Conservation (phyloP, 352 stramenopile species). For the Phytophthora podocarpi region DNA sequence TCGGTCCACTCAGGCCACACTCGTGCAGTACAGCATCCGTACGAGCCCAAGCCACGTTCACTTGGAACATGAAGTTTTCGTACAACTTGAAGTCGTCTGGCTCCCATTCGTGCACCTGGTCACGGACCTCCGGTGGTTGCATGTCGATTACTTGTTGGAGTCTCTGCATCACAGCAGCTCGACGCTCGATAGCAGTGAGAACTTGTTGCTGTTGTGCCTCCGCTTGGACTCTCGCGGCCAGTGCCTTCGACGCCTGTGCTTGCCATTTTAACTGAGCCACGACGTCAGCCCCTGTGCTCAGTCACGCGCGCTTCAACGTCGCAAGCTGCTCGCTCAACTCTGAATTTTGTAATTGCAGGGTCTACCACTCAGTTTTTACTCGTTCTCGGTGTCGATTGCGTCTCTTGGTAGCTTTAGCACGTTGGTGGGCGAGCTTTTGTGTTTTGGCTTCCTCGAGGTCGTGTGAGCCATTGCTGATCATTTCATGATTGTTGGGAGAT, state of each 20-base stretch:
- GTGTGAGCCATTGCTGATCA: too few species aligned
- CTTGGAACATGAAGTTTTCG: conserved; percentile 4
- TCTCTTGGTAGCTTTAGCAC: conserved; percentile 6
- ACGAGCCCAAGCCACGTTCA: not conserved
- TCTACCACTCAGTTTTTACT: conserved; percentile 13
- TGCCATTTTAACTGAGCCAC: conserved; percentile 11
- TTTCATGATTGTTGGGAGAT: too few species aligned
- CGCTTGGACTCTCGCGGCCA: not conserved
- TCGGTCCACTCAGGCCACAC: not conserved
- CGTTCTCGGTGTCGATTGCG: conserved; percentile 13
- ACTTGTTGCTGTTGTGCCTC: conserved; percentile 1
- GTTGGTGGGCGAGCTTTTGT: conserved; percentile 2
- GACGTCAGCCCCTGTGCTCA: not conserved
- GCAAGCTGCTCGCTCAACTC: conserved; percentile 1
- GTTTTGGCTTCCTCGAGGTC: not conserved
- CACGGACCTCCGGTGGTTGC: not conserved
- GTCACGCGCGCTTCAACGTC: not conserved
- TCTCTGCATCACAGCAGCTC: not conserved
- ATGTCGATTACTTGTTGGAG: conserved; percentile 7
- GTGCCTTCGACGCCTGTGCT: conserved; percentile 7
- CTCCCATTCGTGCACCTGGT: conserved; percentile 3
- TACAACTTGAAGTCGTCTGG: conserved; percentile 8
- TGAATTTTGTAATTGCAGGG: not conserved
- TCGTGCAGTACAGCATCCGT: conserved; percentile 9
- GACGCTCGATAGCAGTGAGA: conserved; percentile 2